Evolutionary conservation across 176 grass and related monocot genomes (phyloP).

Genomic region (Cocos nucifera): DNA sequence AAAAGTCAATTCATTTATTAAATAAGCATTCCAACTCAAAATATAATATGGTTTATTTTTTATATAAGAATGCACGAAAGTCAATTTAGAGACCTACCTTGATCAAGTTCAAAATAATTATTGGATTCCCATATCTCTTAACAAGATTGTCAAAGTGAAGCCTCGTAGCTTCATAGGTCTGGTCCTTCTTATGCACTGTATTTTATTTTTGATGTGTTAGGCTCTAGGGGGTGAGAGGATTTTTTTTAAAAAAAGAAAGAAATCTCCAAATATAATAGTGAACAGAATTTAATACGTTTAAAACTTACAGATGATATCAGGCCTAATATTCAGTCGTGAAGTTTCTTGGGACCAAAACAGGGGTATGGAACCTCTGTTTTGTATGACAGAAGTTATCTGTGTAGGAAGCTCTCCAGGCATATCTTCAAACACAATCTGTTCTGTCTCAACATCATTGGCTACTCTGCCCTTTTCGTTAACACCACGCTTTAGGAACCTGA

Average conservation of each 20-base stretch:
- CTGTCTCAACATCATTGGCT: conserved; percentile 97
- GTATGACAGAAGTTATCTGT: conserved; percentile 80
- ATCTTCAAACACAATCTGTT: conserved; percentile 93
- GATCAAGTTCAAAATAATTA: conserved; percentile 99
- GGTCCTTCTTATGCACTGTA: conserved; percentile 68
- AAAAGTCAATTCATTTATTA: too few relatives aligned
- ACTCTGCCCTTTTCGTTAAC: conserved; percentile 97
- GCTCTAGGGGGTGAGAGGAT: too few relatives aligned
- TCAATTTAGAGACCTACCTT: conserved; percentile 41
- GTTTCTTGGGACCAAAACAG: conserved; percentile 97
- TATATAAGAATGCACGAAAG: too few relatives aligned
- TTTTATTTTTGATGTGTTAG: too few relatives aligned
- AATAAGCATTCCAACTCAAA: too few relatives aligned
- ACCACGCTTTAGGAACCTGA: conserved; percentile 85
- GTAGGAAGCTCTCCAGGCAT: conserved; percentile 42
- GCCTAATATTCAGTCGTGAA: conserved; percentile 89
- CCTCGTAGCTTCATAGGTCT: conserved; percentile 63
- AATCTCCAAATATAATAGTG: too few relatives aligned
- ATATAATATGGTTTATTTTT: too few relatives aligned
- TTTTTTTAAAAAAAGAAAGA: too few relatives aligned
- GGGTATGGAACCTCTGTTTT: conserved; percentile 96
- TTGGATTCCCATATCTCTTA: conserved; percentile 86
- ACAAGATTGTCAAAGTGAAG: conserved; percentile 97
- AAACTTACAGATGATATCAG: conserved; percentile 91
- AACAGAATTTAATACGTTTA: too few relatives aligned